Evolutionary conservation across 192 early-diverging fungal species (phyloP).

Genomic region (Spinellus fusiger): DNA sequence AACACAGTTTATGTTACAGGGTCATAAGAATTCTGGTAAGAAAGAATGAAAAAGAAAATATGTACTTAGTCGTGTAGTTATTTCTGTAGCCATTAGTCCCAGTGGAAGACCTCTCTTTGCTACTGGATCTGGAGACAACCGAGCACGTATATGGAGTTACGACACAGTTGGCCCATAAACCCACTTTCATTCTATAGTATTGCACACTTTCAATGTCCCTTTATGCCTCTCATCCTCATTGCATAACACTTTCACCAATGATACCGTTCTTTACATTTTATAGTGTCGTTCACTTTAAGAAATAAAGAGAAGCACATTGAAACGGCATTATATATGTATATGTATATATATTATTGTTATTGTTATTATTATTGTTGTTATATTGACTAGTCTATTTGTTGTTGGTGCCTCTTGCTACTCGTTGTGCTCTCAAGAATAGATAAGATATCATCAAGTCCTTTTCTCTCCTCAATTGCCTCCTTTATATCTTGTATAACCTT

Average conservation of each 20-base stretch:
- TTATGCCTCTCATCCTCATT: neutral
- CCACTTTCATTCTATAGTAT: neutral
- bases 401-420: too few species aligned
- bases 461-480: neutral
- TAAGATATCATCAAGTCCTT: too few species aligned
- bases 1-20: slow-evolving; percentile 83
- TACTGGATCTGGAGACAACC: slow-evolving; percentile 91
- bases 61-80: slow-evolving; percentile 53
- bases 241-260: neutral
- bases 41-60: neutral
- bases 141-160: slow-evolving; percentile 90
- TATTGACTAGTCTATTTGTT: too few species aligned
- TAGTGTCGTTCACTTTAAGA: too few species aligned
- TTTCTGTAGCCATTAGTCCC: slow-evolving; percentile 81
- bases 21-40: slow-evolving; percentile 94
- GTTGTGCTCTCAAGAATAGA: too few species aligned
- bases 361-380: too few species aligned
- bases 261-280: neutral
- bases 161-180: slow-evolving; percentile 26
- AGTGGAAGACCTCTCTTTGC: slow-evolving; percentile 79
- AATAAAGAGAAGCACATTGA: too few species aligned
- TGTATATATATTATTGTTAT: too few species aligned
- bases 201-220: neutral
- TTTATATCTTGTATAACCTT: neutral
- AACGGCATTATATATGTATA: neutral